phyloP scores from a whole-genome alignment of 345 rosid species.

The Hibiscus tridactylites region DNA sequence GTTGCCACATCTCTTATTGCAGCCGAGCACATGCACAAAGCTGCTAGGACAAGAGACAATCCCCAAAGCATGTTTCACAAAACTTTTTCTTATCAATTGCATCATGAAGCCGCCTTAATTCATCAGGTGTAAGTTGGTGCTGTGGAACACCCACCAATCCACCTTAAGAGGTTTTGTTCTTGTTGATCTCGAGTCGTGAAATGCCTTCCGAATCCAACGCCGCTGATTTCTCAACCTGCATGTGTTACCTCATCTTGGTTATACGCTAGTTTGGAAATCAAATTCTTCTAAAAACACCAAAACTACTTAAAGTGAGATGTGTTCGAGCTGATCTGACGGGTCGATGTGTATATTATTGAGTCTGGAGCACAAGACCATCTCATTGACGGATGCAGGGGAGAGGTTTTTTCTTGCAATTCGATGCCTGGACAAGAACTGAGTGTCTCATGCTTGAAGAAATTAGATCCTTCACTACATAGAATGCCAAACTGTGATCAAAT shows the following conservation, averaged over 20 bases:
- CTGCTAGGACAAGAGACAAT: slow-evolving; percentile 48
- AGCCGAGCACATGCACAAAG: slow-evolving; percentile 61
- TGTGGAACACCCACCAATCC: slow-evolving; percentile 39
- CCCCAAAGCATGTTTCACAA: slow-evolving; percentile 56
- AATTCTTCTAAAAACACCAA: slow-evolving; percentile 40
- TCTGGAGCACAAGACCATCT: slow-evolving; percentile 62
- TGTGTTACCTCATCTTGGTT: too few species aligned
- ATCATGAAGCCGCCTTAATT: slow-evolving; percentile 41
- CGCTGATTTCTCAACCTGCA: too few species aligned
- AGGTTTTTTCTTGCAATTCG: slow-evolving; percentile 61
- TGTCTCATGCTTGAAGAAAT: slow-evolving; percentile 58
- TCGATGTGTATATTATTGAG: slow-evolving; percentile 40
- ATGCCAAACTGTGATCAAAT: slow-evolving; percentile 74
- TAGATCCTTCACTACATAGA: slow-evolving; percentile 41
- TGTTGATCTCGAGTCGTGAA: too few species aligned
- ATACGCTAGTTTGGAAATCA: too few species aligned
- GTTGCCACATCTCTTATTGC: slow-evolving; percentile 67
- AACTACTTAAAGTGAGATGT: slow-evolving; percentile 60
- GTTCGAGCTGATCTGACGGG: slow-evolving; percentile 69
- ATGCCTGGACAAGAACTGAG: slow-evolving; percentile 26
- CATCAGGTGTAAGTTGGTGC: slow-evolving; percentile 34
- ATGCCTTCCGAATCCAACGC: too few species aligned
- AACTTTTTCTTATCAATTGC: slow-evolving; percentile 40
- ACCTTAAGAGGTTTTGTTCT: too few species aligned
- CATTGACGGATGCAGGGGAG: slow-evolving; percentile 59